Evolutionary conservation across 1,284 basidiomycete species (phyloP), one percentile per base, ranked within the genome.

Genomic region (Tetrapyrgos nigripes): DNA sequence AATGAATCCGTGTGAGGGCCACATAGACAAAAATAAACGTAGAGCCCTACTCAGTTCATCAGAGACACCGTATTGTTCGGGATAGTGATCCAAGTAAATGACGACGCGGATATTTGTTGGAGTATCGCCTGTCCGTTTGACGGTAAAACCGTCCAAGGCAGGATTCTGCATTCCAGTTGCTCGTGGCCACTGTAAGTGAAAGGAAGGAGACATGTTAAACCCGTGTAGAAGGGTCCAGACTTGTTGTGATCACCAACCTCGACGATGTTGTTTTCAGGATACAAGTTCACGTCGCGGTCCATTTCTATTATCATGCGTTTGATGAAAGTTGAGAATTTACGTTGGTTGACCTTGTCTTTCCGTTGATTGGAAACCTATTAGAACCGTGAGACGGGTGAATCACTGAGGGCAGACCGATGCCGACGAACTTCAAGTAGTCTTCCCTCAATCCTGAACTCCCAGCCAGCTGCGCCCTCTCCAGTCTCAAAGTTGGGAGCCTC

Each of bases 381-480:
- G 45, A 57, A 37, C 17, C 37, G 28, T 48, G 10, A 11, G 37
- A 14, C 29, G 24, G 27, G 35, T 3, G 3, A 3, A 44, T 14
- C n/a, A 58, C 47, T 9, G 2, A 17, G 47, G 43, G 19, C 50
- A 46, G 31, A n/a, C n/a, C n/a, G n/a, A n/a, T n/a, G n/a, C n/a
- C 14, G 50, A 50, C 82, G 51, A 58, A 88, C 89, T 82, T 92
- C 89, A 3, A 98, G 79, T 58, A 98, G 71, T 53, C 96, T 83
- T 0, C 96, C 96, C 67, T 98, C 96, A 57, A 98, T 85, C 70
- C 88, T 91, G 58, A 98, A 79, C 40, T 89, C 86, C 95, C 95
- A 98, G 0, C 94, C 92, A 1, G 96, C 93, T 19, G 97, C 89
- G 2, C 92, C 91, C 65, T 92, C 88, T 9, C 93, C 85, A 0